Evolutionary conservation across 148 eudicot species (phyloP).

Genomic region (Vaccinium myrtillus): DNA sequence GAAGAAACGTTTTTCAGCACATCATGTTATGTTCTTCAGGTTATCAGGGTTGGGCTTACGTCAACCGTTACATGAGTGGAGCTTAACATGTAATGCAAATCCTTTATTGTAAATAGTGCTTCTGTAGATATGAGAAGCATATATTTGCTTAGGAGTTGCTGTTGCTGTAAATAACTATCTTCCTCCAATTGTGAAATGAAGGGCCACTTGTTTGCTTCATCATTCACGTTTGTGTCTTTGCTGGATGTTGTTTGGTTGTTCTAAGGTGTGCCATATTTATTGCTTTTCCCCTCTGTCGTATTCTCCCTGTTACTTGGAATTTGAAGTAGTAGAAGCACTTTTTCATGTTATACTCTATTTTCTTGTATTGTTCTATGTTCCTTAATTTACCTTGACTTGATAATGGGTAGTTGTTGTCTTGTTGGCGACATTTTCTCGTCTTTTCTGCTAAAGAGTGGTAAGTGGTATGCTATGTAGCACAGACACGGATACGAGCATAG

Average conservation of each 20-base stretch:
- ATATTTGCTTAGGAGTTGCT: conserved; percentile 14
- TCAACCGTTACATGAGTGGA: neutral
- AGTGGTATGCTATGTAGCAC: neutral
- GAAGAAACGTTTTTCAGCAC: neutral
- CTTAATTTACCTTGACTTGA: neutral
- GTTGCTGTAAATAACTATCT: conserved; percentile 26
- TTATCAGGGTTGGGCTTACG: conserved; percentile 6
- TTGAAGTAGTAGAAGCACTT: conserved; percentile 5
- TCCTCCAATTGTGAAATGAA: neutral
- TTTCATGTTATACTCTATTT: neutral
- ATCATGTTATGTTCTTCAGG: conserved; percentile 7
- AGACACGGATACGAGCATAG: too few species aligned
- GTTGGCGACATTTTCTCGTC: neutral
- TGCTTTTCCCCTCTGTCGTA: neutral
- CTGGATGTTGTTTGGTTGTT: neutral
- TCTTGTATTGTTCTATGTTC: neutral
- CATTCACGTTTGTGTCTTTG: neutral
- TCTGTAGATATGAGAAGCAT: conserved; percentile 14
- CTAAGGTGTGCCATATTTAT: neutral
- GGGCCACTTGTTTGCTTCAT: neutral
- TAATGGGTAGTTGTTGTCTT: neutral
- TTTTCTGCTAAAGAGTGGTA: neutral
- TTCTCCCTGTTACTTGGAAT: neutral
- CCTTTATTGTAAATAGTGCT: conserved; percentile 17
- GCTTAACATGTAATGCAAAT: conserved; percentile 1